These are phyloP conservation scores for Kwoniella mangroviensis DNA, from an alignment of 768 basidiomycete genomes.

Conservation along the genomic window DNA sequence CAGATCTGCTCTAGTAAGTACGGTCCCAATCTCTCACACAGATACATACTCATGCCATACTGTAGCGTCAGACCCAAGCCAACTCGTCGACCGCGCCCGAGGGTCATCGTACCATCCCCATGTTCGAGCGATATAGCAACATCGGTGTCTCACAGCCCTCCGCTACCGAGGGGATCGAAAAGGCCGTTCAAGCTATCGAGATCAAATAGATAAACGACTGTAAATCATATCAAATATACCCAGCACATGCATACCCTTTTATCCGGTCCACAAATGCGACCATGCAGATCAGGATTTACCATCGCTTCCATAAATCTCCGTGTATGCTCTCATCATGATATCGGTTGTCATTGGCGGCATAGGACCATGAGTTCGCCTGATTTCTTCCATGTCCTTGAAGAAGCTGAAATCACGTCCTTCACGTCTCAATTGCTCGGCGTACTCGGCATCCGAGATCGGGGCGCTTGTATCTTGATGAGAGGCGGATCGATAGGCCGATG, in stretches of 20 bases:
- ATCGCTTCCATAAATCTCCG: too few relatives aligned
- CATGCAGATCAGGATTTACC: too few relatives aligned
- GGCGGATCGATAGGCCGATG: too few relatives aligned
- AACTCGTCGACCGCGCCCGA: slow-evolving; percentile 65
- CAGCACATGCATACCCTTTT: slow-evolving; percentile 8
- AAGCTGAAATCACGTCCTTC: too few relatives aligned
- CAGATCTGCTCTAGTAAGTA: slow-evolving; percentile 53
- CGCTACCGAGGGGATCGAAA: slow-evolving; percentile 43
- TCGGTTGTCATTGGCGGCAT: too few relatives aligned
- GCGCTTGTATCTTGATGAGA: too few relatives aligned
- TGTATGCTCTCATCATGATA: background rate
- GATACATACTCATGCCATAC: slow-evolving; percentile 52
- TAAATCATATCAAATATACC: background rate
- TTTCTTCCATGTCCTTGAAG: too few relatives aligned
- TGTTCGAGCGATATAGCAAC: slow-evolving; percentile 37
- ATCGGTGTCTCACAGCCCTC: background rate
- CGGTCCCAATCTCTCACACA: slow-evolving; percentile 3
- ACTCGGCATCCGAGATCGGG: too few relatives aligned
- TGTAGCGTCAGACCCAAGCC: slow-evolving; percentile 70
- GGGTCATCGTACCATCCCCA: slow-evolving; percentile 76
- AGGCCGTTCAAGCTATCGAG: slow-evolving; percentile 39
- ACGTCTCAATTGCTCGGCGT: too few relatives aligned
- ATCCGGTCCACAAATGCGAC: too few relatives aligned
- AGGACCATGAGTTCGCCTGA: too few relatives aligned
- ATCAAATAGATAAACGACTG: slow-evolving; percentile 13